Conservation (phyloP, 2,329 filamentous ascomycete genomes). For the Emmonsiellopsis sp. region DNA sequence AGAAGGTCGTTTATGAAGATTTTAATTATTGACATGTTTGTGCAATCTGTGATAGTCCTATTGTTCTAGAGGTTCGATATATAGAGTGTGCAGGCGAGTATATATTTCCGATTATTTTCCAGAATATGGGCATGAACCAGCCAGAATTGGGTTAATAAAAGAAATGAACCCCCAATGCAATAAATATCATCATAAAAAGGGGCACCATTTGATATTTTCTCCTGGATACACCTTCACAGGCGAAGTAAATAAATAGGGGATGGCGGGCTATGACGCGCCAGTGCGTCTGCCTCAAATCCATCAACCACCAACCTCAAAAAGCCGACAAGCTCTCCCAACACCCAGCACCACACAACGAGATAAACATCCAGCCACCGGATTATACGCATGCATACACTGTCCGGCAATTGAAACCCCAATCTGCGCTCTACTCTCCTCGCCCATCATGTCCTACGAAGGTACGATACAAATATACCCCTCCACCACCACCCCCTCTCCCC, state of each 20-base stretch:
- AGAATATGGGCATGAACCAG: no score
- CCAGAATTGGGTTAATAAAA: no score
- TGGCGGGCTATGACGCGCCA: not conserved
- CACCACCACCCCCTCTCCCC: not conserved
- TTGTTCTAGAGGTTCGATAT: not conserved
- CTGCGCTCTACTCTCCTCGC: not conserved
- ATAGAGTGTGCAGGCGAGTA: not conserved
- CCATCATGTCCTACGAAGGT: conserved; percentile 2
- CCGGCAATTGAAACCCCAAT: not conserved
- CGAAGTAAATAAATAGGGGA: no score
- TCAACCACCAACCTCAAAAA: conserved; percentile 1
- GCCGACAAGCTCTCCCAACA: not conserved
- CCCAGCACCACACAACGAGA: not conserved
- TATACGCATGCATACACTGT: not conserved
- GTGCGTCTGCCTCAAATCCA: conserved; percentile 5
- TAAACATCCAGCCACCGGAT: not conserved
- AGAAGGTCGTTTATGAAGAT: conserved; percentile 49
- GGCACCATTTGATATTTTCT: no score
- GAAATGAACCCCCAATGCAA: no score
- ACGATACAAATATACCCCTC: not conserved
- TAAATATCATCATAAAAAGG: no score
- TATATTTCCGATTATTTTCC: not conserved
- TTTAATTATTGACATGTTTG: conserved; percentile 46
- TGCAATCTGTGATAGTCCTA: not conserved
- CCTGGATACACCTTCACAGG: no score